Base-by-base conservation (phyloP, 306 rosid species). In the Sicyos edulis region DNA sequence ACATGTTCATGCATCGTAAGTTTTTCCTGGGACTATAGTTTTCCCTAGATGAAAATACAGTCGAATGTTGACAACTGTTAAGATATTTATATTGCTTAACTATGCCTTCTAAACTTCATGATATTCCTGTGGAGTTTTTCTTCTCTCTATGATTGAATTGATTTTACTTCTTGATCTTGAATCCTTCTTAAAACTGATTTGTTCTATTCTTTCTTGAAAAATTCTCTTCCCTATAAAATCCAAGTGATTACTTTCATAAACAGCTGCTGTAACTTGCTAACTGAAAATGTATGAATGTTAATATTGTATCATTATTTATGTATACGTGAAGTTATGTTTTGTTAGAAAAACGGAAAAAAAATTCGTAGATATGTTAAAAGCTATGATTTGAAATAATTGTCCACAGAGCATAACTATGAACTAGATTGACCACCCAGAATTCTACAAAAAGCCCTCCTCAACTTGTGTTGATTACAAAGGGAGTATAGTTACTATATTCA, bases 1-100 rank as follows among this genome's bases (percentile, higher is more conserved):
- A 78, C 91, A 91, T 63, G 97, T 89, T 67, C 99, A 89, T 80
- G 95, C 95, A 77, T 88, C 96, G 97, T 91, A 71, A 85, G 99
- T 89, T 77, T 83, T 40, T 21, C 56, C 49, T 50, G 53, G 76
- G 40, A 55, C 63, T 65, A 52, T 20, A 42, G 70, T 34, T 44
- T 59, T 37, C 29, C 54, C 40, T 79, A 16, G 22, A 52, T 50
- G 58, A 52, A 14, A 68, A 68, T 49, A 22, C 57, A 66, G 6
- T 49, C 21, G 44, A 68, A 68, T 24, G 45, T 68, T 24, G 10
- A 22, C 14, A 1, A 19, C 1, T 22, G 15, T 21, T 6, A 66
- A 22, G 57, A 49, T 68, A 49, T 26, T 22, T 22, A 13, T 47
- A 49, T 22, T 66, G 12, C 26, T 65, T 20, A 6, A 65, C 21